Evolutionary conservation across 768 basidiomycete species (phyloP).

Genomic region (Kwoniella botswanensis): DNA sequence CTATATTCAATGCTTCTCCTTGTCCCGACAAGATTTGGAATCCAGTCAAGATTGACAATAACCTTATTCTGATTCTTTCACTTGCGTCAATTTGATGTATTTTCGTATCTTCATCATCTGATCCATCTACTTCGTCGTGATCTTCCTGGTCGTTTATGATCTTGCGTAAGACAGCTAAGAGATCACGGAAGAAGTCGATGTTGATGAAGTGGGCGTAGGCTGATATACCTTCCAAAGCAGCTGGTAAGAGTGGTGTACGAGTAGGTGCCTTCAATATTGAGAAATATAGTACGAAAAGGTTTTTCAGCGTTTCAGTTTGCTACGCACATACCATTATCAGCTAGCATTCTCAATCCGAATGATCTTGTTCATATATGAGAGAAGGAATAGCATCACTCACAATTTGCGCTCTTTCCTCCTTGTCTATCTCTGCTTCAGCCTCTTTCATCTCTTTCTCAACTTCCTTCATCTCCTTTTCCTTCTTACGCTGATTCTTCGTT

Average conservation of each 20-base stretch:
- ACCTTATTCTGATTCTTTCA: constrained; percentile 61
- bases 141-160: constrained; percentile 65
- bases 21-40: constrained; percentile 96
- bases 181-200: constrained; percentile 96
- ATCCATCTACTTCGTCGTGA: constrained; percentile 39
- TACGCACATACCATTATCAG: background rate
- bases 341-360: too few relatives aligned
- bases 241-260: constrained; percentile 75
- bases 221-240: constrained; percentile 88
- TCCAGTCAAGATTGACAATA: constrained; percentile 92
- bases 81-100: constrained; percentile 47
- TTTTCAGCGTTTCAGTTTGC: constrained; percentile 98
- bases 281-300: constrained; percentile 96
- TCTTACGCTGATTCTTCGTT: constrained; percentile 90
- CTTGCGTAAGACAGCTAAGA: constrained; percentile 81
- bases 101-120: constrained; percentile 59
- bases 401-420: constrained; percentile 68
- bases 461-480: constrained; percentile 81
- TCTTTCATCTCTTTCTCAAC: constrained; percentile 74
- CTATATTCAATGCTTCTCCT: constrained; percentile 98
- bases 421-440: constrained; percentile 30
- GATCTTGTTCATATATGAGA: background rate
- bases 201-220: constrained; percentile 96
- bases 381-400: constrained; percentile 63
- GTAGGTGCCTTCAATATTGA: constrained; percentile 85